Conservation (phyloP, 2,329 filamentous ascomycete species). For the Fusarium sp. region DNA sequence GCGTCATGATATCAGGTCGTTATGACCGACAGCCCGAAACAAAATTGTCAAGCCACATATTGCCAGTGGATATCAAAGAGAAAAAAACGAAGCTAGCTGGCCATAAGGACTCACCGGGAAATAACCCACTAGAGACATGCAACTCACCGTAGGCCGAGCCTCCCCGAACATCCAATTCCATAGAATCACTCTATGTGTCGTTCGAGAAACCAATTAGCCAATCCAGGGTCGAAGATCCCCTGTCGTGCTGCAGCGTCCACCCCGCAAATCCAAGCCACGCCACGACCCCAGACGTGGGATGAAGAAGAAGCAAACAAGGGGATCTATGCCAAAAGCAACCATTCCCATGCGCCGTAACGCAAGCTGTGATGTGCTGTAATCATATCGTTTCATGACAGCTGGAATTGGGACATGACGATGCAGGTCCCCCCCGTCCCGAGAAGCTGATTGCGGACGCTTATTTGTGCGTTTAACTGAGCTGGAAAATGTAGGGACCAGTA, state of each 20-base stretch:
- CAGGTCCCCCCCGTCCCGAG: constrained; percentile 32
- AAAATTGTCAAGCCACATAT: neutral
- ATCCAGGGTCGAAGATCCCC: constrained; percentile 2
- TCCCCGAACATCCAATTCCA: constrained; percentile 1
- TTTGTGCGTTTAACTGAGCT: constrained; percentile 49
- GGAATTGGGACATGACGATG: constrained; percentile 20
- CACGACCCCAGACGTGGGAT: constrained; percentile 8
- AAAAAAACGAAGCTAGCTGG: neutral
- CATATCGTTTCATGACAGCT: constrained; percentile 27
- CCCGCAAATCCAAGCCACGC: constrained; percentile 35
- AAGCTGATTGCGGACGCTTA: constrained; percentile 33
- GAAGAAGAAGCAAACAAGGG: constrained; percentile 25
- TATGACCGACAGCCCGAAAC: constrained; percentile 10
- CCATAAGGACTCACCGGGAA: constrained; percentile 13
- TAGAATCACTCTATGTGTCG: constrained; percentile 15
- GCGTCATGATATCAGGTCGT: neutral
- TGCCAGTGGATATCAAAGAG: neutral
- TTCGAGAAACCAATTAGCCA: constrained; percentile 24
- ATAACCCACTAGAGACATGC: neutral
- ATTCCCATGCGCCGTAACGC: constrained; percentile 17
- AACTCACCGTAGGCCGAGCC: neutral
- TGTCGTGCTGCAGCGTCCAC: constrained; percentile 18
- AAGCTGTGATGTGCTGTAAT: neutral
- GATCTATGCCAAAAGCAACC: constrained; percentile 37
- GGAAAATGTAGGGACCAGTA: constrained; percentile 6